Percentiles rank a stretch among this genome's conserved stretches.
Conservation (phyloP, 495 filamentous ascomycete genomes). For the Evernia prunastri region DNA sequence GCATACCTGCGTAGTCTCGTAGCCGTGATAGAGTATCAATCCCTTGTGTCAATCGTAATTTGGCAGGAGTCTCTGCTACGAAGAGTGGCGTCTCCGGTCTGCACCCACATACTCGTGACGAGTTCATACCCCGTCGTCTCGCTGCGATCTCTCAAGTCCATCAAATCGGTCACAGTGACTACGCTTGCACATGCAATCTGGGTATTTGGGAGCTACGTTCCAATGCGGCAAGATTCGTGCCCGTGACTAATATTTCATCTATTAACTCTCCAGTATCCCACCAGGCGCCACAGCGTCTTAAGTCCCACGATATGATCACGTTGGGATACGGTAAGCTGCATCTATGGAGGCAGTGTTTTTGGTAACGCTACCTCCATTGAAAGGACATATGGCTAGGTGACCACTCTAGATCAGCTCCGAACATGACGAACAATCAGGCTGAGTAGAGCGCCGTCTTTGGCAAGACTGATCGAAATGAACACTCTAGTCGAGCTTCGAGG, state of each 20-base stretch:
- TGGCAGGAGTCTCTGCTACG: neutral
- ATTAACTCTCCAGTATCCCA: no score
- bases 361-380: neutral
- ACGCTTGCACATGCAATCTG: neutral
- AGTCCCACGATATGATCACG: no score
- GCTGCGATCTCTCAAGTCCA: neutral
- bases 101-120: no score
- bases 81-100: neutral
- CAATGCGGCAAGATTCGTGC: neutral
- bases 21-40: neutral
- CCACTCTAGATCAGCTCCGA: neutral
- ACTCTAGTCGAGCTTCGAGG: neutral
- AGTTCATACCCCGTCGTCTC: neutral
- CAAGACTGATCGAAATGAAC: neutral
- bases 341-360: neutral
- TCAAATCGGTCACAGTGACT: neutral
- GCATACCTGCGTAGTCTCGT: neutral
- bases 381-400: neutral
- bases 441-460: neutral
- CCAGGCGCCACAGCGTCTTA: no score
- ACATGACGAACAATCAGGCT: neutral
- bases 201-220: neutral
- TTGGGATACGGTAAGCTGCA: neutral
- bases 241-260: no score
- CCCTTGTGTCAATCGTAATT: neutral